A percentile compares a stretch with the other conserved stretches of the same genome.
phyloP scores from a whole-genome alignment of 768 basidiomycete species.

The Trametes maxima region DNA sequence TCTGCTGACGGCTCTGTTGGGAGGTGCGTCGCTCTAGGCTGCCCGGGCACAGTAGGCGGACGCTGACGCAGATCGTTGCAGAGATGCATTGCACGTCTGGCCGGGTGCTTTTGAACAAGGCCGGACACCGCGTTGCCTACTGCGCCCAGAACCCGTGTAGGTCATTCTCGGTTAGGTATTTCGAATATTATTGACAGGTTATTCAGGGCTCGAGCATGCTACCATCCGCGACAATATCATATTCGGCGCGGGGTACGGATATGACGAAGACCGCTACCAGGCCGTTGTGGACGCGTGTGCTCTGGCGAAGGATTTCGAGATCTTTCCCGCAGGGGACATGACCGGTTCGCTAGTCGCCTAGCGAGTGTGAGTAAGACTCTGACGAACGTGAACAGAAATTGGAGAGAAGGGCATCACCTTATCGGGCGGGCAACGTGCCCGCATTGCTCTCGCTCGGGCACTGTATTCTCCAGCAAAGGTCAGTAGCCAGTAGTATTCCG shows the following conservation, averaged over 20 bases:
- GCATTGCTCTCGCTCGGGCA: constrained; percentile 77
- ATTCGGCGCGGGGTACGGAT: constrained; percentile 64
- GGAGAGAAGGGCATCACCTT: constrained; percentile 81
- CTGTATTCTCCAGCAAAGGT: constrained; percentile 73
- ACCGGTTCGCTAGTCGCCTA: constrained; percentile 50
- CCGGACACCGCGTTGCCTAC: constrained; percentile 63
- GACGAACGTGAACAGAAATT: constrained; percentile 48
- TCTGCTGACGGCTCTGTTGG: constrained; percentile 62
- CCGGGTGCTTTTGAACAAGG: constrained; percentile 55
- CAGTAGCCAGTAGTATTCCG: constrained; percentile 35
- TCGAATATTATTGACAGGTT: constrained; percentile 26
- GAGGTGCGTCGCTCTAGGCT: constrained; percentile 45
- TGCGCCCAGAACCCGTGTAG: constrained; percentile 68
- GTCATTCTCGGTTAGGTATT: constrained; percentile 14
- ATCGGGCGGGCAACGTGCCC: constrained; percentile 74
- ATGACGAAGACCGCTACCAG: constrained; percentile 64
- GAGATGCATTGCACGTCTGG: constrained; percentile 65
- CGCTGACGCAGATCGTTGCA: constrained; percentile 25
- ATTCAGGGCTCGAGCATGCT: constrained; percentile 73
- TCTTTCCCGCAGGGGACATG: constrained; percentile 76
- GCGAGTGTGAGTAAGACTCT: too few species aligned
- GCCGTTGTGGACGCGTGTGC: constrained; percentile 76
- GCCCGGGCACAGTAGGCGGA: background rate
- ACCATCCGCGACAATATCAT: constrained; percentile 82
- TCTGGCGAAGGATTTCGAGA: constrained; percentile 66